Percentiles rank a stretch among this genome's conserved stretches.
These are phyloP conservation scores for Flaveria sonorensis DNA, from an alignment of 129 eudicot species.

Conservation along the genomic window DNA sequence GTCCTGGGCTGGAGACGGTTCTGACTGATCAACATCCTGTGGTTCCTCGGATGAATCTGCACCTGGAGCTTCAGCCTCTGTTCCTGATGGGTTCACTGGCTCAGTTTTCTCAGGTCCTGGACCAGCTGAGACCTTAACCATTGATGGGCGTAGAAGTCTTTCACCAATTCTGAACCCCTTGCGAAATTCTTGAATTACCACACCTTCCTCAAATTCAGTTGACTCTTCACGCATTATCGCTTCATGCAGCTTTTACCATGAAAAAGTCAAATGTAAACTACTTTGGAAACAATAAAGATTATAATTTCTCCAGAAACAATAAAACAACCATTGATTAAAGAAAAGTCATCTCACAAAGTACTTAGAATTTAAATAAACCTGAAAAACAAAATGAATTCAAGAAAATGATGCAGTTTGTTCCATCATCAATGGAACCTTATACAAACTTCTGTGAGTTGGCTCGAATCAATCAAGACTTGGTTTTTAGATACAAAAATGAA, in stretches of 20 bases:
- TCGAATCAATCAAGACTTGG: conserved; percentile 53
- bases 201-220: conserved; percentile 62
- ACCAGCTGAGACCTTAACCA: conserved; percentile 90
- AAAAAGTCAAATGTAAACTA: conserved; percentile 35
- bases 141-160: conserved; percentile 76
- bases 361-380: conserved; percentile 7
- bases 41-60: conserved; percentile 31
- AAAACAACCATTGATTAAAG: not conserved
- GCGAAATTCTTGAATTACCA: conserved; percentile 68
- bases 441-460: conserved; percentile 56
- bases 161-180: conserved; percentile 78
- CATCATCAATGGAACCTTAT: conserved; percentile 16
- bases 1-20: conserved; percentile 34
- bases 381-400: conserved; percentile 13
- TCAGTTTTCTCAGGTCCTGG: conserved; percentile 69
- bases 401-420: conserved; percentile 20
- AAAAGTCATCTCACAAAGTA: conserved; percentile 23
- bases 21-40: conserved; percentile 39
- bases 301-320: not conserved
- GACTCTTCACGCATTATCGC: conserved; percentile 89
- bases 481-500: conserved; percentile 41
- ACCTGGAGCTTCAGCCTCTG: conserved; percentile 27
- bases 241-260: conserved; percentile 69
- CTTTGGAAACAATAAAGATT: conserved; percentile 2
- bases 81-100: conserved; percentile 32